A percentile compares a stretch with the other conserved stretches of the same genome.
Evolutionary conservation across 352 stramenopile genomes (phyloP).

Genomic region (Saprolegnia parasitica): DNA sequence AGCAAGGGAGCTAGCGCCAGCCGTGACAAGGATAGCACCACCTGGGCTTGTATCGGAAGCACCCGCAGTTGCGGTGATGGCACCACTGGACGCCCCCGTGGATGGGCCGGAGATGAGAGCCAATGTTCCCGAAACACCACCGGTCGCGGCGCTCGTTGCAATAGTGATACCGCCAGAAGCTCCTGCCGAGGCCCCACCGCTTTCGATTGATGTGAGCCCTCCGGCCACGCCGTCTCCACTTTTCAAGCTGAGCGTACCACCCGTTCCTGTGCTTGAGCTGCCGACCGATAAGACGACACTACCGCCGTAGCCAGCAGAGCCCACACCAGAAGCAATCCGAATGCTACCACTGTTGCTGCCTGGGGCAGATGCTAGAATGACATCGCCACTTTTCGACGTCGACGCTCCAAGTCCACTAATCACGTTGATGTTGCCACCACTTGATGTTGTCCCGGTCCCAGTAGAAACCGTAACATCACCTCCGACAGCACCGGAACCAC

Average conservation of each 20-base stretch:
- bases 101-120: slow-evolving; percentile 36
- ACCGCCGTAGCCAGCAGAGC: slow-evolving; percentile 48
- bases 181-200: slow-evolving; percentile 47
- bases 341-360: slow-evolving; percentile 59
- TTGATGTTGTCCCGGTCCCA: background rate
- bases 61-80: slow-evolving; percentile 34
- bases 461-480: background rate
- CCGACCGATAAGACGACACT: slow-evolving; percentile 53
- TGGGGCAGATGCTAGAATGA: background rate
- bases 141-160: slow-evolving; percentile 37
- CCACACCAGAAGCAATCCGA: slow-evolving; percentile 45
- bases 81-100: slow-evolving; percentile 30
- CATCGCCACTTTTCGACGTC: slow-evolving; percentile 32
- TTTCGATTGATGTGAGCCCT: slow-evolving; percentile 51
- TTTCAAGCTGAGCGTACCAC: slow-evolving; percentile 53
- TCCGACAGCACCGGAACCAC: slow-evolving; percentile 33
- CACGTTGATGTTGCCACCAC: slow-evolving; percentile 16
- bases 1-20: slow-evolving; percentile 17
- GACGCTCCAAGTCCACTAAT: slow-evolving; percentile 27
- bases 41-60: slow-evolving; percentile 47
- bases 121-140: slow-evolving; percentile 37
- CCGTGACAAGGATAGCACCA: slow-evolving; percentile 36
- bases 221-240: slow-evolving; percentile 54
- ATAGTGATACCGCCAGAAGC: slow-evolving; percentile 49
- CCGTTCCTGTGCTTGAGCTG: slow-evolving; percentile 43